phyloP scores from a whole-genome alignment of 257 asterid species.

The Ophiorrhiza pumila region DNA sequence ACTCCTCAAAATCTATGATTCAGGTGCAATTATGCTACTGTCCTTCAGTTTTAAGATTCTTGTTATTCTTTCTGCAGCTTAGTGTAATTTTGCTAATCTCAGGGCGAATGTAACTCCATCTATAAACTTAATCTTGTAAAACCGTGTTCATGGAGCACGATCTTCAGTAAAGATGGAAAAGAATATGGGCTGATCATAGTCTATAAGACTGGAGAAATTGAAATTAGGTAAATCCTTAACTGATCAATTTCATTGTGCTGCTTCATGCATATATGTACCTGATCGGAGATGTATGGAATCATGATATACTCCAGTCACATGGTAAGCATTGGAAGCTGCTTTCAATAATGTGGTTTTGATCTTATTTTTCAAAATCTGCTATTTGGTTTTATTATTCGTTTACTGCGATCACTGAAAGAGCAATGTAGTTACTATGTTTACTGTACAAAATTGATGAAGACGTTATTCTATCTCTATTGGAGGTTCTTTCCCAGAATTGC shows the following conservation, averaged over 20 bases:
- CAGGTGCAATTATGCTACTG: conserved; percentile 46
- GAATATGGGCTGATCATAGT: conserved; percentile 54
- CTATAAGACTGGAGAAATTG: conserved; percentile 80
- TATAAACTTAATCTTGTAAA: conserved; percentile 57
- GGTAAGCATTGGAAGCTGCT: background rate
- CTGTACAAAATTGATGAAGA: background rate
- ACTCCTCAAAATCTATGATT: conserved; percentile 48
- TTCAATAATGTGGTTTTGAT: background rate
- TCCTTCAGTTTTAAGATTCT: background rate
- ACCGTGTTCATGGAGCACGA: conserved; percentile 80
- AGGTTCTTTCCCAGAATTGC: conserved; percentile 79
- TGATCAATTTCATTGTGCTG: conserved; percentile 14
- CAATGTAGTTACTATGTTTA: background rate
- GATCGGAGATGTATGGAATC: background rate
- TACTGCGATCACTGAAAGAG: background rate
- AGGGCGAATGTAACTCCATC: conserved; percentile 53
- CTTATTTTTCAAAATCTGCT: background rate
- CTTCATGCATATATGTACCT: conserved; percentile 8
- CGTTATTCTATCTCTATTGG: conserved; percentile 20
- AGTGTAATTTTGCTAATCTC: conserved; percentile 22
- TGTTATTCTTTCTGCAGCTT: conserved; percentile 25
- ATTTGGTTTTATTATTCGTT: background rate
- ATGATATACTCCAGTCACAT: background rate
- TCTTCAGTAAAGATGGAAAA: conserved; percentile 50
- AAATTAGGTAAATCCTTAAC: conserved; percentile 55